Evolutionary conservation across 2,329 filamentous ascomycete species (phyloP), one percentile per base, ranked within the genome.

Genomic region (Onygenales sp.): DNA sequence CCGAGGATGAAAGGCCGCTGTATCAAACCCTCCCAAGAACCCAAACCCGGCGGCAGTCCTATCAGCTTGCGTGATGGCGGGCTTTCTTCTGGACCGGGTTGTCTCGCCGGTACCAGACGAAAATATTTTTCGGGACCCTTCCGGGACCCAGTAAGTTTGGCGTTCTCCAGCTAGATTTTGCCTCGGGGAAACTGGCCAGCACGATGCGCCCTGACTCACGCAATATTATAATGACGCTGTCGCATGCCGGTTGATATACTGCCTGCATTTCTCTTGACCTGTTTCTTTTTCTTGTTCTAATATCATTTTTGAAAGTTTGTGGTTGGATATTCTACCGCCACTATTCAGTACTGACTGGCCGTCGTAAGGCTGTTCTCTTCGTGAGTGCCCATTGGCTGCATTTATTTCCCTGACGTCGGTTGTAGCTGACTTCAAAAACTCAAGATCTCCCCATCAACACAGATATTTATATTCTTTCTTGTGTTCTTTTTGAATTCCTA

Each of bases 391-490:
- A 51, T 51, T 51, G 39, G 42, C 33, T 21, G 42, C 17, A 34
- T 21, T 34, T 4, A 27, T 53, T 42, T 17, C 48, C 10, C 46
- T 53, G 52, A 52, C 43, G 49, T 54, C 52, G 47, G 66, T 60
- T 61, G 63, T 60, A 62, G 27, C 59, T 55, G 46, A 49, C 45
- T 49, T 31, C 44, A 39, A 48, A 48, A 37, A 48, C 33, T 10
- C 33, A 21, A n/a, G 17, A n/a, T 31, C 49, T 53, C 34, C 53
- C 49, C 46, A 50, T 52, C 48, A 58, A 42, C 21, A 57, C 57
- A 55, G 45, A 49, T 31, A 46, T 42, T 60, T 65, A 62, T 57
- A 37, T 54, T 55, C 56, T 55, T 58, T 57, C 52, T 49, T 27
- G 54, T 54, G 17, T 32, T 44, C 21, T 52, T 33, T 34, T 51